Conservation (phyloP, 805 yeast species). For the Yamadazyma laniorum region DNA sequence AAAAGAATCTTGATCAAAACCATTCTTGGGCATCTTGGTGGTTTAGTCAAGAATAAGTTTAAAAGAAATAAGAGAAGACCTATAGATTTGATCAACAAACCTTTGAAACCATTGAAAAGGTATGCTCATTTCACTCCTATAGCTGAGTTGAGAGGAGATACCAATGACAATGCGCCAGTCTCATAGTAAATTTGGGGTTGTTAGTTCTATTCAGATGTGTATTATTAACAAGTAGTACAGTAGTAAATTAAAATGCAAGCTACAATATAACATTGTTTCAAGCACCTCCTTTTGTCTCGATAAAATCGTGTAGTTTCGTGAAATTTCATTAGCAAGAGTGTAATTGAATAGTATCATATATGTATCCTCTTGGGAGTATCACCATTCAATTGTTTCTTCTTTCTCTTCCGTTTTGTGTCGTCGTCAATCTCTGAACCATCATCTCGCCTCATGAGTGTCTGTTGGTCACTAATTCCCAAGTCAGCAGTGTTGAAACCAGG, state of each 20-base stretch:
- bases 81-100: constrained; percentile 14
- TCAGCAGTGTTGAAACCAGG: constrained; percentile 73
- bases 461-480: constrained; percentile 58
- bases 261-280: too few relatives aligned
- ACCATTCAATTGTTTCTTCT: constrained; percentile 36
- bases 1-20: constrained; percentile 32
- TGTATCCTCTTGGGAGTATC: constrained; percentile 38
- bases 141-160: constrained; percentile 18
- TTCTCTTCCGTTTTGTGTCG: constrained; percentile 36
- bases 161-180: neutral
- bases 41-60: constrained; percentile 34
- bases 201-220: too few relatives aligned
- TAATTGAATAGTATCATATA: constrained; percentile 9
- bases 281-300: too few relatives aligned
- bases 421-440: constrained; percentile 41
- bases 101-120: constrained; percentile 22
- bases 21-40: constrained; percentile 34
- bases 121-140: constrained; percentile 24
- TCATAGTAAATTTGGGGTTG: too few relatives aligned
- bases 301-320: too few relatives aligned
- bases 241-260: too few relatives aligned
- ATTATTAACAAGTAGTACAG: too few relatives aligned
- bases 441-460: constrained; percentile 39
- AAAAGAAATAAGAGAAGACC: constrained; percentile 12
- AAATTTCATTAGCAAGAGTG: too few relatives aligned